Base-by-base conservation (phyloP, 257 asterid genomes). In the Verbascum thapsus region DNA sequence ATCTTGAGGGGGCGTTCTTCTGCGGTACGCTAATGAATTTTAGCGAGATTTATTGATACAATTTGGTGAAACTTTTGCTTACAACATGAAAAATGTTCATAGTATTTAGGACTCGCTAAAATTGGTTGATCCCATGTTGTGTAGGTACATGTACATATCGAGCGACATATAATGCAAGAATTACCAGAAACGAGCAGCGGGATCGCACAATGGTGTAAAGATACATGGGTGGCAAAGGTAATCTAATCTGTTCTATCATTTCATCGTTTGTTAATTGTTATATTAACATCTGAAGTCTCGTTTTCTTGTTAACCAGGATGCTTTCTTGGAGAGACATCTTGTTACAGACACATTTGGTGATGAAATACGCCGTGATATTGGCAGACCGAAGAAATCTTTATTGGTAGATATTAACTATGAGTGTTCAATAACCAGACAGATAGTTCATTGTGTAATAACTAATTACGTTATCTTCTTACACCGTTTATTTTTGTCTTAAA, bases 141-240 rank as follows among this genome's bases (percentile, higher is more conserved):
- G 54, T 67, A 90, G 97, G 96, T 87, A 13, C 97, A 90, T 48
- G 88, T 90, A 80, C 86, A 82, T 71, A 61, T 90, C 22, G 83
- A 85, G 66, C 83, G 96, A 22, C 82, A 67, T 69, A 61, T 75
- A 40, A 85, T 87, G 92, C 62, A 76, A 10, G 95, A 83, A 38
- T 70, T 90, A 67, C 97, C 97, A n/a, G 88, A 71, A 78, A 86
- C 88, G 32, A 63, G 70, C 13, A 69, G 78, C 54, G 95, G 77
- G 52, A 82, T 87, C 66, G 80, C 95, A n/a, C 95, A 90, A 57
- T 90, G 96, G 97, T 90, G 97, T 78, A 85, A 76, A 77, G 96
- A 90, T 61, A 72, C 71, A 59, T 90, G 85, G 61, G 90, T 90
- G 52, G 83, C 78, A 40, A 90, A 90, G 95, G 96, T 79, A 77